Percentiles rank a stretch among this genome's conserved stretches.
Conservation (phyloP, 148 eudicot species). For the Bassia scoparia region DNA sequence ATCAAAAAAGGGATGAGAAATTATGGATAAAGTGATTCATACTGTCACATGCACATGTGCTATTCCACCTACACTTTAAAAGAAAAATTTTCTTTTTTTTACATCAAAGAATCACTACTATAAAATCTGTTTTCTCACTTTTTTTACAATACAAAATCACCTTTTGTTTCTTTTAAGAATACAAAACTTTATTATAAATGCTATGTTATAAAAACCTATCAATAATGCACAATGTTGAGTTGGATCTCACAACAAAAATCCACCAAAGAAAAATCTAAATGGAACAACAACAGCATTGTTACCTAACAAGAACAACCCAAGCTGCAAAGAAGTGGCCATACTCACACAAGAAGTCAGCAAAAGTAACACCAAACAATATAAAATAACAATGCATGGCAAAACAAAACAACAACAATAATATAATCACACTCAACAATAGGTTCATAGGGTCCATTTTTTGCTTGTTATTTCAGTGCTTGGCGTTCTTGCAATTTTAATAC, state of each 20-base stretch:
- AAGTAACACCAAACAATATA: constrained; percentile 2
- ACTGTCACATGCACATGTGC: not conserved
- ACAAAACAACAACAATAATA: constrained; percentile 1
- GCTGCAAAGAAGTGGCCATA: constrained; percentile 17
- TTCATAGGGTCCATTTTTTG: constrained; percentile 35
- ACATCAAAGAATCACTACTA: not conserved
- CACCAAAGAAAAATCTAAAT: not conserved
- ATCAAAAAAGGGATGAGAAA: too few relatives aligned
- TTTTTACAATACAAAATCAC: not conserved
- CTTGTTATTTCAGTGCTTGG: constrained; percentile 27
- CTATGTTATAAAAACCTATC: not conserved
- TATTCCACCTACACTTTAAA: constrained; percentile 15
- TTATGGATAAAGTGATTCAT: constrained; percentile 11
- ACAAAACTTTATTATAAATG: constrained; percentile 11
- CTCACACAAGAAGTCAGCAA: too few relatives aligned
- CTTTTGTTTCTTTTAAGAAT: not conserved
- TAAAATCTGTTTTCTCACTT: constrained; percentile 14
- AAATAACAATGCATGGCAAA: constrained; percentile 21
- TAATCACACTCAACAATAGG: too few relatives aligned
- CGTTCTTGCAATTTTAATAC: constrained; percentile 27
- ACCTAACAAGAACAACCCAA: constrained; percentile 26
- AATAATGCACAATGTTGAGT: not conserved
- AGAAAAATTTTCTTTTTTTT: constrained; percentile 2
- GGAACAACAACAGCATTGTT: constrained; percentile 20
- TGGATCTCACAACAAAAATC: too few relatives aligned